Percentiles rank a stretch among this genome's conserved stretches.
Evolutionary conservation across 1,284 basidiomycete species (phyloP).

Genomic region (Coniferiporia weirii): DNA sequence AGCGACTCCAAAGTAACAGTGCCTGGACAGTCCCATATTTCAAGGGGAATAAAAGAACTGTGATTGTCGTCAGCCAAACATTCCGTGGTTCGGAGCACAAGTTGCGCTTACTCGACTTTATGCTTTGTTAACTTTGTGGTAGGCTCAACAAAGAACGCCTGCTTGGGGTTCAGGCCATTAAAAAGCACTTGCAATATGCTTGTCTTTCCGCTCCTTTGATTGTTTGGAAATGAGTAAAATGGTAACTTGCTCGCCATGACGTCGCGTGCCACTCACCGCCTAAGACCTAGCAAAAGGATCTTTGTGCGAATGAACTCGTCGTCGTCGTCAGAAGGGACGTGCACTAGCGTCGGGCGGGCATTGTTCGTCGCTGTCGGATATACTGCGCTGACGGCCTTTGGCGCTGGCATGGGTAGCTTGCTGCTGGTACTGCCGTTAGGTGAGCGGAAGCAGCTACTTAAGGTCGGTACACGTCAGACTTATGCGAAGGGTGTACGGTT

Average conservation of each 20-base stretch:
- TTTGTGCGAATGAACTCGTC: constrained; percentile 45
- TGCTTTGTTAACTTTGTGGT: constrained; percentile 76
- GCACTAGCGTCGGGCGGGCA: constrained; percentile 7
- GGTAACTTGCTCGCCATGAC: background rate
- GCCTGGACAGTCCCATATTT: constrained; percentile 95
- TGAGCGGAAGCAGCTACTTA: background rate
- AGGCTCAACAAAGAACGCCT: constrained; percentile 89
- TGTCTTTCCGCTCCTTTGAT: constrained; percentile 82
- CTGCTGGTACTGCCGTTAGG: background rate
- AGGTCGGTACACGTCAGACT: background rate
- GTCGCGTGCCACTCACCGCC: constrained; percentile 48
- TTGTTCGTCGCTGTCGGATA: background rate
- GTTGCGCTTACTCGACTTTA: constrained; percentile 68
- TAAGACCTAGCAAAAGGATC: constrained; percentile 74
- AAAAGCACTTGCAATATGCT: constrained; percentile 91
- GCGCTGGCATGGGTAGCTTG: background rate
- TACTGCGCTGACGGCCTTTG: background rate
- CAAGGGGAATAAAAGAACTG: constrained; percentile 87
- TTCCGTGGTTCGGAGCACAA: background rate
- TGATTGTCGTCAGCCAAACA: background rate
- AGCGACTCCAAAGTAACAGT: constrained; percentile 74
- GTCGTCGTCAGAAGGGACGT: constrained; percentile 4
- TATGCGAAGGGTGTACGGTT: background rate
- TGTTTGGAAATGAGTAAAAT: constrained; percentile 15
- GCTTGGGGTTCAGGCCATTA: constrained; percentile 76